Percentiles rank a stretch among this genome's conserved stretches.
phyloP scores from a whole-genome alignment of 345 rosid species.

The Rhodomyrtus tomentosa region DNA sequence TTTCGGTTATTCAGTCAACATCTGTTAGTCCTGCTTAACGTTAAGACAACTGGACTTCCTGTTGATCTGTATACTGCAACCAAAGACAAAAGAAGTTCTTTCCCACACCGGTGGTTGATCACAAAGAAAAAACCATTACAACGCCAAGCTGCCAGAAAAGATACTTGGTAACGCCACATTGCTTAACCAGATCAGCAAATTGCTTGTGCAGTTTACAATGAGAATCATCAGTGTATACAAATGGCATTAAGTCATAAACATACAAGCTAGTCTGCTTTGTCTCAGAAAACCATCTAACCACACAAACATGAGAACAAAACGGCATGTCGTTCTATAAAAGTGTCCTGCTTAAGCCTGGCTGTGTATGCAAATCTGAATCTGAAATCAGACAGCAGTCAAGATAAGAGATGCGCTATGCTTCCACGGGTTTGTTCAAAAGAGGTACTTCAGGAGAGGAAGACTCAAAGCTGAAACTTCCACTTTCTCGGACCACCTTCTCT shows the following conservation, averaged over 20 bases:
- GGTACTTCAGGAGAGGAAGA: neutral
- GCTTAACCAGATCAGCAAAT: no score
- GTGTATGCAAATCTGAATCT: neutral
- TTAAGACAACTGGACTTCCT: neutral
- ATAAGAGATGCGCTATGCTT: neutral
- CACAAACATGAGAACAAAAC: neutral
- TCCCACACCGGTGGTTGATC: neutral
- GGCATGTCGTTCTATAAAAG: neutral
- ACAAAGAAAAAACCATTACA: neutral
- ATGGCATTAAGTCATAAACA: neutral
- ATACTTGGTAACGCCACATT: neutral
- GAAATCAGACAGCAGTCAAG: neutral
- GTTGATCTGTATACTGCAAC: neutral
- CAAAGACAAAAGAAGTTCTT: neutral
- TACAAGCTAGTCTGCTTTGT: neutral
- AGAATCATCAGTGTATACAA: no score
- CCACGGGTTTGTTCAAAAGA: neutral
- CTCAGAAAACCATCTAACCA: neutral
- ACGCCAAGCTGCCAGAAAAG: neutral
- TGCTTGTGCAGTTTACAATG: no score
- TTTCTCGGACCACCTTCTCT: neutral
- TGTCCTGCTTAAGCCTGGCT: neutral
- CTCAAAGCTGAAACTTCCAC: neutral
- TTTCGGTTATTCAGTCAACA: neutral
- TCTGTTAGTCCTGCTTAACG: neutral